Evolutionary conservation across 805 yeast genomes (phyloP), one percentile per base, ranked within the genome.

Genomic region (Monosporozyma yasuniensis): DNA sequence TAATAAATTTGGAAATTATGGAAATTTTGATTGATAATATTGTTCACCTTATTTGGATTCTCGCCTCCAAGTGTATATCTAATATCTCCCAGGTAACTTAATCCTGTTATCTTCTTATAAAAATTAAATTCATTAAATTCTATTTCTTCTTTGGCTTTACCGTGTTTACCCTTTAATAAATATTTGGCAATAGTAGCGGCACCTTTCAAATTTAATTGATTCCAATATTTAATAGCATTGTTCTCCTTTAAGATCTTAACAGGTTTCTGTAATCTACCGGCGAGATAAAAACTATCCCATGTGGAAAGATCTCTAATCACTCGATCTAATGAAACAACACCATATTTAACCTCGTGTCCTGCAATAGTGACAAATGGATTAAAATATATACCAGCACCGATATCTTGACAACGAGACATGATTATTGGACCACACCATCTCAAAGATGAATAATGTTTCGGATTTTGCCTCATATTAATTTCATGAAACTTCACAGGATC

Each of bases 221-320:
- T 85, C 59, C 84, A 72, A 50, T 83, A 78, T 49, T 78, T 73
- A 7, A 86, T 74, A 59, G 78, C 73, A 1, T 83, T 74, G 51
- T 83, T 81, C 58, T 81, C 86, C 54, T 80, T 76, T 38, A 87
- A 64, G 32, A 86, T 75, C 52, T 85, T 83, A 4, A 91, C 95
- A 0, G 99, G 99, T 61, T 93, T 93, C 59, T 93, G 99, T 51
- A 93, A 71, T 54, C 99, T 73, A 1, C 99, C 99, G 1, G 96
- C 95, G 18, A 93, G 61, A 60, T 93, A 93, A 58, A 93, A 76
- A 0, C 89, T 78, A 27, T 80, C 72, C 99, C 99, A 93, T 49
- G 83, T 79, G n/a, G 78, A 72, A 25, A 93, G 69, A 67, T 93
- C 99, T 35, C 72, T 72, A 37, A 81, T 66, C 19, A 87, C 67